phyloP scores from a whole-genome alignment of 306 rosid genomes.

The Macrotyloma uniflorum region DNA sequence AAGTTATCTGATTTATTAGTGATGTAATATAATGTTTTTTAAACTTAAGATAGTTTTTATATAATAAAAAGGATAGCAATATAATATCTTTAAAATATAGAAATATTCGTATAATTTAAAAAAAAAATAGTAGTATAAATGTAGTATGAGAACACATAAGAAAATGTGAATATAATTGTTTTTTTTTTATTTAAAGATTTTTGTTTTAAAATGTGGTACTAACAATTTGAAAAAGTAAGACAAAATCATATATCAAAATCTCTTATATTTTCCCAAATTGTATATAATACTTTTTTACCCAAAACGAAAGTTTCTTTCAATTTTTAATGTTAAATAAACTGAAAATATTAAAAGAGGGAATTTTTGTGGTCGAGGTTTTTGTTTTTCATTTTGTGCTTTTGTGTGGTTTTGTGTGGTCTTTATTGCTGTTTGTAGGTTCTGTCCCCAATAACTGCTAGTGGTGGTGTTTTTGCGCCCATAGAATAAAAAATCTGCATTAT shows the following conservation, averaged over 20 bases:
- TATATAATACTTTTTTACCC: not conserved
- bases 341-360: not conserved
- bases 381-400: not conserved
- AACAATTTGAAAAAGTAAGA: not conserved
- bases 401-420: not conserved
- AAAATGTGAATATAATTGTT: too few species aligned
- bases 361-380: constrained; percentile 1
- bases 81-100: too few species aligned
- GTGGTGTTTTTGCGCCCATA: not conserved
- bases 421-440: not conserved
- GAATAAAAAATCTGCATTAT: not conserved
- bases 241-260: not conserved
- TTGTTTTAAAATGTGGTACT: not conserved
- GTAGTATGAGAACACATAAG: too few species aligned
- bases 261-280: not conserved
- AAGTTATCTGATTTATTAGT: too few species aligned
- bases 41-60: too few species aligned
- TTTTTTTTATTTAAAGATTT: not conserved
- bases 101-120: too few species aligned
- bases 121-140: too few species aligned
- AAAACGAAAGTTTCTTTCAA: not conserved
- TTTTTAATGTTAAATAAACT: not conserved
- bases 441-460: not conserved
- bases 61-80: too few species aligned
- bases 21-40: too few species aligned